A percentile compares a stretch with the other conserved stretches of the same genome.
Evolutionary conservation across 2,329 filamentous ascomycete genomes (phyloP).

Genomic region (Alternaria panax): DNA sequence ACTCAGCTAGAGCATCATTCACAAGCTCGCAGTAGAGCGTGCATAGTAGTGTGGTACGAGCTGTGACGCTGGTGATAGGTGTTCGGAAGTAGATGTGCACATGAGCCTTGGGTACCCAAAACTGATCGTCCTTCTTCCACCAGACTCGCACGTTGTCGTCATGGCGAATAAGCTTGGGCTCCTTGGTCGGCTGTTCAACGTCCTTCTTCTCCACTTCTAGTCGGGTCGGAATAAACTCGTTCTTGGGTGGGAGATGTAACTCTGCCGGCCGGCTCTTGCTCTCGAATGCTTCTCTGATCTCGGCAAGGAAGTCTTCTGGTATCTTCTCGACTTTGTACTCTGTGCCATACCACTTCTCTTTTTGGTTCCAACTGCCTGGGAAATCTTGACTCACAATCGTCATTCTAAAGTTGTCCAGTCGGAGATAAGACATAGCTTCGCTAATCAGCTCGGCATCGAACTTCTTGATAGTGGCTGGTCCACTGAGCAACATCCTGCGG

Average conservation of each 20-base stretch:
- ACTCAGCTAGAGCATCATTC: conserved; percentile 86
- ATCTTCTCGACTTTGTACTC: conserved; percentile 88
- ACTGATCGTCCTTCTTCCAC: conserved; percentile 98
- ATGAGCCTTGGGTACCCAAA: conserved; percentile 96
- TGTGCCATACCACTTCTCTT: conserved; percentile 97
- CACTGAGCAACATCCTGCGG: conserved; percentile 86
- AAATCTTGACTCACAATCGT: conserved; percentile 82
- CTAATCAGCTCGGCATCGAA: conserved; percentile 82
- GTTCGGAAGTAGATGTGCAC: conserved; percentile 82
- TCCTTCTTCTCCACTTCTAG: conserved; percentile 96
- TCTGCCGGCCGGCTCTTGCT: conserved; percentile 69
- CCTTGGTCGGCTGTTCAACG: conserved; percentile 73
- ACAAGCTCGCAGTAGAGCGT: conserved; percentile 86
- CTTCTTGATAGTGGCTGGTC: conserved; percentile 74
- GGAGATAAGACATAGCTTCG: conserved; percentile 74
- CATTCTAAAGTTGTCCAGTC: conserved; percentile 89
- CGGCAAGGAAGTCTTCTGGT: conserved; percentile 74
- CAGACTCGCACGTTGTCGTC: conserved; percentile 82
- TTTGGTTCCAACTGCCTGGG: conserved; percentile 83
- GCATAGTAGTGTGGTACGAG: conserved; percentile 78
- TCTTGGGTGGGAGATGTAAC: conserved; percentile 87
- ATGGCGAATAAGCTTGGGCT: conserved; percentile 84
- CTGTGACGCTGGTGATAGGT: conserved; percentile 78
- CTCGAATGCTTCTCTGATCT: conserved; percentile 70
- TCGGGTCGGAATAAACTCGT: conserved; percentile 93